Evolutionary conservation across 495 filamentous ascomycete species (phyloP).

Genomic region (Xylaria venustula): DNA sequence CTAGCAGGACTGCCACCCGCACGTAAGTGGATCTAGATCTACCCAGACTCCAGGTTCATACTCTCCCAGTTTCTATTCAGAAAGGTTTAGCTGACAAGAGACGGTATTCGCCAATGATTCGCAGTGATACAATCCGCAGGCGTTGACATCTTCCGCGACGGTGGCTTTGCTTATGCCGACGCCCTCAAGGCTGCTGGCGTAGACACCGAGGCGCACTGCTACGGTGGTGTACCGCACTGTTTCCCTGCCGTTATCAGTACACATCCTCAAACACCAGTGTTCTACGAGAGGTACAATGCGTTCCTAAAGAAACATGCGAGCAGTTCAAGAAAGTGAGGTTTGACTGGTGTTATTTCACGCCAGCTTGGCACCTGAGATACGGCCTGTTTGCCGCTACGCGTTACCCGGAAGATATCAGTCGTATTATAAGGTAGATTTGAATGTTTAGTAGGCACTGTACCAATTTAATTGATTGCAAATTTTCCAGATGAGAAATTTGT

Average conservation of each 20-base stretch:
- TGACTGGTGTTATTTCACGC: too few relatives aligned
- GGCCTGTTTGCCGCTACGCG: too few relatives aligned
- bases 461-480: too few relatives aligned
- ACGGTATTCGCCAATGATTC: too few relatives aligned
- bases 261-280: constrained; percentile 15
- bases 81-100: background rate
- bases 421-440: too few relatives aligned
- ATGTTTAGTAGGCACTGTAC: too few relatives aligned
- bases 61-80: background rate
- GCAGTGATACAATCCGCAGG: constrained; percentile 28
- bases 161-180: constrained; percentile 28
- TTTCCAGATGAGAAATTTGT: too few relatives aligned
- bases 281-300: constrained; percentile 20
- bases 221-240: constrained; percentile 26
- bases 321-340: background rate
- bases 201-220: constrained; percentile 17
- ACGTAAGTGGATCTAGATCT: constrained; percentile 14
- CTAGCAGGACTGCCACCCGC: constrained; percentile 24
- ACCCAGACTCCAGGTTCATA: background rate
- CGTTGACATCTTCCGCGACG: constrained; percentile 25
- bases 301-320: constrained; percentile 19
- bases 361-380: too few relatives aligned
- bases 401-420: too few relatives aligned
- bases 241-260: constrained; percentile 20
- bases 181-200: constrained; percentile 21